Evolutionary conservation across 2,329 filamentous ascomycete species (phyloP), one percentile per base, ranked within the genome.

Genomic region (Zymoseptoria pseudotritici): DNA sequence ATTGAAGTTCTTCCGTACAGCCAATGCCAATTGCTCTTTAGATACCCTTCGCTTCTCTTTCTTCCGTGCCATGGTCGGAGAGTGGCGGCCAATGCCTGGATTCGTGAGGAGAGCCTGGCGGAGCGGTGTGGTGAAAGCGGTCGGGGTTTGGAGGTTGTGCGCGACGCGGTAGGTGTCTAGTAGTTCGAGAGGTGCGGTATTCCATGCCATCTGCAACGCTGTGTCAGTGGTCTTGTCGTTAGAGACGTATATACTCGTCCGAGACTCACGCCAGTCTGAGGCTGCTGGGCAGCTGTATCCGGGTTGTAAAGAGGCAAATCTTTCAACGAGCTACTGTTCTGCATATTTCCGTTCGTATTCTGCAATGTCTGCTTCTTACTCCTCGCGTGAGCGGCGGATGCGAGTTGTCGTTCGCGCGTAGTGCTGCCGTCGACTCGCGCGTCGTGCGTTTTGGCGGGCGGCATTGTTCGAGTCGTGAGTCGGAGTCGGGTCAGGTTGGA

Each of bases 1-100:
- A 71, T 94, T 94, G 77, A 94, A 94, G 75, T 94, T 89, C 73
- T 91, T 92, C 65, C 89, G 82, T 54, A 92, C 87, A 1, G 84
- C 81, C 65, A 85, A 80, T 8, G 88, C 87, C 58, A 95, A 78
- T 65, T 89, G 83, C 46, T 90, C 86, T 71, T 89, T 89, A 68
- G 82, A 83, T 71, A 91, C 86, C 58, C 87, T 81, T 56, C 86
- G 78, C 68, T 85, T 80, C 53, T 84, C 79, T 65, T 83, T 84
- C 66, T 80, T 82, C 60, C 87, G 79, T 51, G 86, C 84, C 85
- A 91, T 91, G 22, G 88, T 91, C 5, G 89, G 89, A 17, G 88
- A 91, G 74, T 86, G 83, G 61, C 83, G 77, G 36, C 88, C 89
- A 66, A 92, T 85, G 26, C 70, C 70, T 22, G 73, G 67, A 57